Conservation (phyloP, 495 filamentous ascomycete genomes). For the Hypoxylon crocopeplum region DNA sequence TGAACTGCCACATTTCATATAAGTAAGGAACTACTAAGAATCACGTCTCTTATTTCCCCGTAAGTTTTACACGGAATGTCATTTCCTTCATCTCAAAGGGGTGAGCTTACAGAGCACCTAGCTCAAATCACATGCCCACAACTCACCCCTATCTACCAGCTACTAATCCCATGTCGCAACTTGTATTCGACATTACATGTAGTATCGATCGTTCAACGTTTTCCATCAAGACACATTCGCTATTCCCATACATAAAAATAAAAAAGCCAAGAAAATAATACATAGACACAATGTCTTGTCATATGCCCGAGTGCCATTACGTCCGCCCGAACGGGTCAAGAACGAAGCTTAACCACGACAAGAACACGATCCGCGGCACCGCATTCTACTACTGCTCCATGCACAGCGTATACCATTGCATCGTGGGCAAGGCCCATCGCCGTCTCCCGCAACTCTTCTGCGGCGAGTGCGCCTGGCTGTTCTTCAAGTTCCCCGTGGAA, state of each 20-base stretch:
- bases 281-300: constrained; percentile 21
- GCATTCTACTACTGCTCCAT: constrained; percentile 34
- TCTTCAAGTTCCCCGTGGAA: constrained; percentile 28
- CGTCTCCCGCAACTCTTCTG: constrained; percentile 26
- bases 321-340: constrained; percentile 19
- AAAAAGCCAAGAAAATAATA: not conserved
- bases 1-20: too few species aligned
- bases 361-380: constrained; percentile 17
- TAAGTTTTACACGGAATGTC: too few species aligned
- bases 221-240: constrained; percentile 16
- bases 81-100: too few species aligned
- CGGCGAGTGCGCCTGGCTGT: constrained; percentile 36
- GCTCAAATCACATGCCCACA: too few species aligned
- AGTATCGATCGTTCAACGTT: not conserved
- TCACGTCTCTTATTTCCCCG: too few species aligned
- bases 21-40: too few species aligned
- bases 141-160: not conserved
- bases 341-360: constrained; percentile 30
- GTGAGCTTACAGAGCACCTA: too few species aligned
- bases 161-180: not conserved
- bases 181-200: not conserved
- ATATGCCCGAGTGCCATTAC: constrained; percentile 19
- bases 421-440: constrained; percentile 14
- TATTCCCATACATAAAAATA: constrained; percentile 7
- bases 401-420: constrained; percentile 29